Evolutionary conservation across 176 grass and related monocot species (phyloP).

Genomic region (Oryza glaberrima): DNA sequence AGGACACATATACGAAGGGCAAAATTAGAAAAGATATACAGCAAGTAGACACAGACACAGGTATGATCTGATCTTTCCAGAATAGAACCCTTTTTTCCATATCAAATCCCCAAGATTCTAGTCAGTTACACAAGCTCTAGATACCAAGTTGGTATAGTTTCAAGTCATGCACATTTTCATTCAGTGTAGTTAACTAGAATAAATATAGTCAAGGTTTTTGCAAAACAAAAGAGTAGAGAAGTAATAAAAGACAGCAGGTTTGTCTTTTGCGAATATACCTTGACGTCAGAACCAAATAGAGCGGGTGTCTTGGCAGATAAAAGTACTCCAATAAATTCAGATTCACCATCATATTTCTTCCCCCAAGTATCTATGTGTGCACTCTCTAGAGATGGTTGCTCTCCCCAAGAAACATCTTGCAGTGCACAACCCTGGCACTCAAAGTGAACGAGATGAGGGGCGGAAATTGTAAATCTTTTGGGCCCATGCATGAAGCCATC

Average conservation of each 20-base stretch:
- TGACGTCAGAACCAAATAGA: neutral
- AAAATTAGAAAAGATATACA: too few species aligned
- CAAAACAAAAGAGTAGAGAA: constrained; percentile 10
- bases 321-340: neutral
- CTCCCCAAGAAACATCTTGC: constrained; percentile 25
- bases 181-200: too few species aligned
- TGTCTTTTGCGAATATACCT: constrained; percentile 3
- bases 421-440: constrained; percentile 22
- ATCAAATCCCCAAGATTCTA: neutral
- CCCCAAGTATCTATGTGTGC: constrained; percentile 30
- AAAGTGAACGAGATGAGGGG: constrained; percentile 36
- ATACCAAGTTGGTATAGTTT: too few species aligned
- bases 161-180: too few species aligned
- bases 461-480: constrained; percentile 13
- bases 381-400: constrained; percentile 31
- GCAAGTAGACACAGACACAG: too few species aligned
- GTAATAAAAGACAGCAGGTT: neutral
- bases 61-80: neutral
- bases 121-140: neutral
- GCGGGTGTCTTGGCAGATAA: neutral
- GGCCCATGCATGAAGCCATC: neutral
- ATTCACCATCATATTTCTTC: neutral
- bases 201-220: neutral
- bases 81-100: neutral
- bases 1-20: too few species aligned